These are phyloP conservation scores for Diaporthe vaccinii DNA, from an alignment of 2,329 filamentous ascomycete species.

Conservation along the genomic window DNA sequence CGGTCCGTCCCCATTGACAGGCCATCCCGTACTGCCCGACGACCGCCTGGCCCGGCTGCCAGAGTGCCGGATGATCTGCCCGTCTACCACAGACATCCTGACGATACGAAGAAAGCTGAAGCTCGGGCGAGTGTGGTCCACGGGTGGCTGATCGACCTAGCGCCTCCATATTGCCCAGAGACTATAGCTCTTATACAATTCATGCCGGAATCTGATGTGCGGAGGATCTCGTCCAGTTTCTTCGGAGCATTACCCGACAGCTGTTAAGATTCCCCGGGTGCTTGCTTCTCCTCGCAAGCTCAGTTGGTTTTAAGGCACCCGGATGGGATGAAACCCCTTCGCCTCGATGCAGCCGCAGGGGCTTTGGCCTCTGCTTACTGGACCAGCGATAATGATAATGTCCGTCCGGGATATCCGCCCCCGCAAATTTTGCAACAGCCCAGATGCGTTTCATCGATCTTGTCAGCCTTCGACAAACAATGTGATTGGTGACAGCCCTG, in stretches of 20 bases:
- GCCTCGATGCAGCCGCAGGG: constrained; percentile 25
- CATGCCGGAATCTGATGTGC: constrained; percentile 27
- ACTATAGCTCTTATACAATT: not conserved
- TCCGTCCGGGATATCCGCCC: constrained; percentile 5
- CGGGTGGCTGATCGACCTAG: constrained; percentile 1
- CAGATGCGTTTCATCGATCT: constrained; percentile 23
- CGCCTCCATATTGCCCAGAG: constrained; percentile 23
- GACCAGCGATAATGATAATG: constrained; percentile 6
- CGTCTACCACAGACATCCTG: not conserved
- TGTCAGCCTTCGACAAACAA: constrained; percentile 2
- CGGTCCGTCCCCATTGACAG: not conserved
- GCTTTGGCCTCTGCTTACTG: constrained; percentile 1
- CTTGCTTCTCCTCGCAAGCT: constrained; percentile 36
- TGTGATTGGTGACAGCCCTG: constrained; percentile 24
- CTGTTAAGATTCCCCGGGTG: constrained; percentile 1
- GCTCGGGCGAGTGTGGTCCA: constrained; percentile 2
- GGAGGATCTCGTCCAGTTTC: constrained; percentile 13
- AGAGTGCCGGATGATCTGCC: constrained; percentile 30
- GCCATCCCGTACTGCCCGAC: not conserved
- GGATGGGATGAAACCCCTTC: constrained; percentile 22
- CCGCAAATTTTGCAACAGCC: not conserved
- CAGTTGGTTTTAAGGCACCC: constrained; percentile 16
- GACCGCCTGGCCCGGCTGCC: constrained; percentile 2
- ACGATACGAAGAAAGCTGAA: constrained; percentile 28
- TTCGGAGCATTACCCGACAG: constrained; percentile 21